Conservation (phyloP, 176 grass and related monocot species). For the Oryza brachyantha region DNA sequence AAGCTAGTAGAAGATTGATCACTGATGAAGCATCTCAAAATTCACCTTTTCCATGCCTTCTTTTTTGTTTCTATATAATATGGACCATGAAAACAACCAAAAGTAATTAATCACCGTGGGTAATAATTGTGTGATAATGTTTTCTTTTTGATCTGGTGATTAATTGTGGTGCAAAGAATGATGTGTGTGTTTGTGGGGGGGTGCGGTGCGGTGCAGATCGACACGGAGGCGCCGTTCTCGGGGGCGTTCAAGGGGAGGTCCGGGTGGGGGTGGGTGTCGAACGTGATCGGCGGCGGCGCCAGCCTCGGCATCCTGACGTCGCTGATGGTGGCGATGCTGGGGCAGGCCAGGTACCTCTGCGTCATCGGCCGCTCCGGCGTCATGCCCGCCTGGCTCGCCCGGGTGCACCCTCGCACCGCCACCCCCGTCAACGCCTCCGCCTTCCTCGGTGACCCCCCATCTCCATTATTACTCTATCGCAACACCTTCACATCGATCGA, state of each 20-base stretch:
- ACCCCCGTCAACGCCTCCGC: constrained; percentile 90
- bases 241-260: constrained; percentile 57
- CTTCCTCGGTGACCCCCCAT: constrained; percentile 52
- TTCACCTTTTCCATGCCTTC: neutral
- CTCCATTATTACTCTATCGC: neutral
- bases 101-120: neutral
- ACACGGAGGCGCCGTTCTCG: constrained; percentile 81
- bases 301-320: constrained; percentile 94
- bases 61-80: neutral
- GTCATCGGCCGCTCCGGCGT: constrained; percentile 89
- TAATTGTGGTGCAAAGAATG: neutral
- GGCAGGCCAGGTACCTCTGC: constrained; percentile 88
- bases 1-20: neutral
- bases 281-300: constrained; percentile 72
- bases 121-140: neutral
- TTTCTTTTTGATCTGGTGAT: no score
- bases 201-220: constrained; percentile 84
- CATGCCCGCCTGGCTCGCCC: constrained; percentile 76
- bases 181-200: neutral
- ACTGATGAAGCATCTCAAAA: neutral
- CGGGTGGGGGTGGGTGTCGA: constrained; percentile 80
- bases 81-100: neutral
- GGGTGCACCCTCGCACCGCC: constrained; percentile 59
- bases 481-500: no score
- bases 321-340: constrained; percentile 91